Evolutionary conservation across 1,284 basidiomycete genomes (phyloP), one percentile per base, ranked within the genome.

Genomic region (Microbotryum scabiosae): DNA sequence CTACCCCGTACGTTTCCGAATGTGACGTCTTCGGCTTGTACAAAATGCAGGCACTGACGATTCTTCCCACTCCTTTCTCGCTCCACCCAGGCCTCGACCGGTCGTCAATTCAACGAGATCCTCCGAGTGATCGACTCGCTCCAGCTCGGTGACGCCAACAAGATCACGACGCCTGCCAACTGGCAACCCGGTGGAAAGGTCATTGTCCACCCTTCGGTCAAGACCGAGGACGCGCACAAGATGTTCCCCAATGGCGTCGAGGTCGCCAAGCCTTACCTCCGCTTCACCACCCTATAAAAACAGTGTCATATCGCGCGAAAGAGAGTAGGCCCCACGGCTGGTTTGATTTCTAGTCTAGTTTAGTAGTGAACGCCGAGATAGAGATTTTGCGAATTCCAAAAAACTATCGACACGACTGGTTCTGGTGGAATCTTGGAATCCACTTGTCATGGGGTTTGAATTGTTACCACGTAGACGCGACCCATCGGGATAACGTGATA

Each of bases 151-250:
- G 93, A 97, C 81, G 91, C 88, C 79, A 80, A 93, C 80, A 75
- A 76, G 62, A 70, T 79, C 60, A 75, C 75, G 80, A 83, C 72
- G 76, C 90, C 64, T 44, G 91, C 89, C 66, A 93, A 97, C 83
- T 97, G 94, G 94, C 83, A 86, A 66, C 85, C 85, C 74, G 92
- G 91, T 51, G 86, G 93, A 20, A 85, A 91, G 73, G 93, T 97
- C 61, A 97, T 99, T 72, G 85, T 99, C 48, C 54, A 47, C 41
- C 88, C 90, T n/a, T 77, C 81, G 9, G 90, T 97, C 54, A 79
- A 77, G 59, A 86, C 87, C 72, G 90, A 93, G 49, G 87, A 97
- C 77, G 93, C 91, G 36, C 86, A 90, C 78, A 85, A 81, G 43
- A 77, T 90, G 65, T 94, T 93, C 85, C 87, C 88, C 51, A 76